Base-by-base conservation (phyloP, 352 stramenopile species). In the Phytopythium mirpurense region DNA sequence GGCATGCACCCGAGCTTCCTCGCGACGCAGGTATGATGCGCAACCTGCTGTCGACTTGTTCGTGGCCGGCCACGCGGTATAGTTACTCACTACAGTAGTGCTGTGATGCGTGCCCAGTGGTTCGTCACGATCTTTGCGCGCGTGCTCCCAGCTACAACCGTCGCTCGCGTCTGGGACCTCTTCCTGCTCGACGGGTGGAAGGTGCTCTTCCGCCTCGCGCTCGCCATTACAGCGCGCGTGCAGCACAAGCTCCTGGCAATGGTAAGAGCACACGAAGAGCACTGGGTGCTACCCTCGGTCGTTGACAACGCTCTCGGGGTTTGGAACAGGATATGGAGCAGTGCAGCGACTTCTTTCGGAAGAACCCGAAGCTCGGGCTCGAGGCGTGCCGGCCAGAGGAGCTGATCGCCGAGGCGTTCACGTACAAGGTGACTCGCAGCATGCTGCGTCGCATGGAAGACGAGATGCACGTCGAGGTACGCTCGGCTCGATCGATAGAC, bases 41-140 rank as follows among this genome's bases (percentile, higher is more conserved):
- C n/a, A n/a, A n/a, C n/a, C n/a, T n/a, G n/a, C n/a, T n/a, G 36
- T 31, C 2, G 19, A 14, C 8, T 14, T 9, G 23, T 45, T 3
- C 21, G 1, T 51, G 35, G 48, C 57, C 7, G 14, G 19, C 14
- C 18, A 31, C 32, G 14, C 34, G 32, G 23, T 5, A 3, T 45
- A 5, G 7, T 15, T 27, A 3, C 1, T 37, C 23, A 27, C 21
- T 10, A 9, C 6, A 21, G 18, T 2, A 31, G 0, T 34, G 7
- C 26, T 38, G 12, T 6, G 32, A 23, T 32, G 7, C 23, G 34
- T 2, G 32, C 12, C 14, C 50, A 94, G 83, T 94, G 83, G 83
- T 90, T 94, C 62, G 81, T 86, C 40, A 94, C 83, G 29, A 48
- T 90, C n/a, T 94, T 94, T 54, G 68, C 83, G 36, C 77, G 82